phyloP scores from a whole-genome alignment of 177 flowering plant species.

The Vitis hybrid region DNA sequence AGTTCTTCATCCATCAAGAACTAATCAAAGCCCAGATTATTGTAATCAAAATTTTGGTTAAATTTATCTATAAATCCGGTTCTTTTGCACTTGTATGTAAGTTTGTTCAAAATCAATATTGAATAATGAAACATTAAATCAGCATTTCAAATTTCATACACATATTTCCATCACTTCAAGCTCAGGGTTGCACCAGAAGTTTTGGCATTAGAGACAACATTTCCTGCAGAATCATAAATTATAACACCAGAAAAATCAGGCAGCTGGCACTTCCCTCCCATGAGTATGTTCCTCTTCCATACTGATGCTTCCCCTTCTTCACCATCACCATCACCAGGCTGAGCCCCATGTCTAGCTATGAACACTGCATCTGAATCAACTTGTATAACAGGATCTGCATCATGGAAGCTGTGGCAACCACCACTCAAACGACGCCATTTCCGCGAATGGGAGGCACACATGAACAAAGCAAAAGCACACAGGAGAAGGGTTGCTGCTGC shows the following conservation, averaged over 20 bases:
- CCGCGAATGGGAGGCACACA: slow-evolving; percentile 69
- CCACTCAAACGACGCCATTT: slow-evolving; percentile 30
- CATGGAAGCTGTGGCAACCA: slow-evolving; percentile 28
- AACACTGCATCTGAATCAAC: slow-evolving; percentile 3
- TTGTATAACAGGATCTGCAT: slow-evolving; percentile 46
- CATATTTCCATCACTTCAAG: slow-evolving; percentile 31
- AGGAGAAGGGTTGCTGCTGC: slow-evolving; percentile 37
- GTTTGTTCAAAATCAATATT: background rate
- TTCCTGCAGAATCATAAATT: slow-evolving; percentile 65
- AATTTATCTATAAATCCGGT: background rate
- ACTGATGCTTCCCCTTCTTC: slow-evolving; percentile 34
- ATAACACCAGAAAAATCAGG: slow-evolving; percentile 88
- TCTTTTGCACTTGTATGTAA: background rate
- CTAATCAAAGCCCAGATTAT: slow-evolving; percentile 28
- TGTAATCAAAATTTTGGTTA: slow-evolving; percentile 5
- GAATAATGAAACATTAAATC: background rate
- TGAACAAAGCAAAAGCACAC: slow-evolving; percentile 49
- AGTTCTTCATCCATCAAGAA: slow-evolving; percentile 40
- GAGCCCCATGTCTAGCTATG: background rate
- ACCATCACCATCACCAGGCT: slow-evolving; percentile 16
- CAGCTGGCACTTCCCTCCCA: slow-evolving; percentile 86
- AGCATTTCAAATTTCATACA: background rate
- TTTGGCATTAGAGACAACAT: slow-evolving; percentile 40
- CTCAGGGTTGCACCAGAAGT: slow-evolving; percentile 31
- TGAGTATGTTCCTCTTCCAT: slow-evolving; percentile 83